These are phyloP conservation scores for Sisymbrium altissimum DNA, from an alignment of 345 rosid genomes.

Conservation along the genomic window DNA sequence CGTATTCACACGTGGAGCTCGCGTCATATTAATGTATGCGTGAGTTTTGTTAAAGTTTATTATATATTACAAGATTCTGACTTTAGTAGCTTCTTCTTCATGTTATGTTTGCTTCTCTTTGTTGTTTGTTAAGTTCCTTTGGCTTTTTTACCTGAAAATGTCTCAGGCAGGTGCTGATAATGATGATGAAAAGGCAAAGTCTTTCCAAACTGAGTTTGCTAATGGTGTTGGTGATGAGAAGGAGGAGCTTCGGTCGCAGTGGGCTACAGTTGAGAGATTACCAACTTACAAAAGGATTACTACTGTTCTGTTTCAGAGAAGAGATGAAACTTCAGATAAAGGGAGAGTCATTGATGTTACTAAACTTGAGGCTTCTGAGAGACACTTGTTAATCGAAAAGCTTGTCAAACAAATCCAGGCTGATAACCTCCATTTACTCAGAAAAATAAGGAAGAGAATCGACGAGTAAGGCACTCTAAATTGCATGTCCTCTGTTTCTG, in stretches of 20 bases:
- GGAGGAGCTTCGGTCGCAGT: constrained; percentile 37
- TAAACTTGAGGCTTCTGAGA: constrained; percentile 41
- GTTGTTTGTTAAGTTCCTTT: neutral
- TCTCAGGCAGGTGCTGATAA: constrained; percentile 13
- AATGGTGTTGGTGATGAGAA: constrained; percentile 30
- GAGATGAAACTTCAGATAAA: constrained; percentile 17
- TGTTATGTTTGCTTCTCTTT: constrained; percentile 2
- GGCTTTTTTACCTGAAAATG: constrained; percentile 2
- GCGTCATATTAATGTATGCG: neutral
- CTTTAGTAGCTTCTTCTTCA: neutral
- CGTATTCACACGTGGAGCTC: constrained; percentile 23
- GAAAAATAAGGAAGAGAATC: constrained; percentile 42
- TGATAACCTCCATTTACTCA: constrained; percentile 47
- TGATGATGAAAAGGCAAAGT: constrained; percentile 5
- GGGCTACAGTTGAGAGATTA: constrained; percentile 53
- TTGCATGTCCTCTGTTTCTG: neutral
- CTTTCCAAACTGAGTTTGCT: neutral
- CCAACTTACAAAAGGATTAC: constrained; percentile 46
- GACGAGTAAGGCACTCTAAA: constrained; percentile 39
- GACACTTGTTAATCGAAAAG: constrained; percentile 47
- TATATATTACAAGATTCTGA: neutral
- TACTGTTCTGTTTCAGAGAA: constrained; percentile 38
- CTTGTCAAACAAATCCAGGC: constrained; percentile 48
- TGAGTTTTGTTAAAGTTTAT: neutral
- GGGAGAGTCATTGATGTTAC: constrained; percentile 46